Base-by-base conservation (phyloP, 331 rosid genomes). In the Rosa hybrid region DNA sequence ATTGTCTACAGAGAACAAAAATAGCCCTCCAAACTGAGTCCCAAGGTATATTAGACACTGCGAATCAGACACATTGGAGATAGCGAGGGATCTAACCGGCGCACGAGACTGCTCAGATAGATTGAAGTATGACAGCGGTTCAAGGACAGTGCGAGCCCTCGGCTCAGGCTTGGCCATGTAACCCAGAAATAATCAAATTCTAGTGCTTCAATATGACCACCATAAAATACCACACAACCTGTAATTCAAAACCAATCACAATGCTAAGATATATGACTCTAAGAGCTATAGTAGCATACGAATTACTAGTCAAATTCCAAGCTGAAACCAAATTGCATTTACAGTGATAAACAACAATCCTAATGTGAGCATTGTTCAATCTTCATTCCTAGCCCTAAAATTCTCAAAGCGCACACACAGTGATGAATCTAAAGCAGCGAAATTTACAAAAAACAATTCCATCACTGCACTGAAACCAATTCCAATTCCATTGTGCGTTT, bases 111-210 rank as follows among this genome's bases (percentile, higher is more conserved):
- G 87, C 38, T 78, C 76, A 53, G 90, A 85, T 71, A 92, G 80
- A 70, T 91, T 92, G 73, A 86, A 90, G 71, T 90, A 88, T 17
- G 92, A 86, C 75, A 86, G 79, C n/a, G 92, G 96, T 78, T 93
- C 97, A 25, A 95, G 80, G 51, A 95, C 96, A 59, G 87, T 87
- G 60, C 97, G 93, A 84, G 78, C 83, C 75, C 86, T 83, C 54
- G 81, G 49, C 76, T 94, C 90, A 27, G 81, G 41, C 85, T 88
- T 87, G 2, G 89, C 88, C 96, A 92, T 91, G 63, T 34, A 34
- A 20, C 21, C 64, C 13, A 9, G 5, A 23, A 12, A 9, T 46
- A 17, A 68, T 49, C 60, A 65, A 64, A n/a, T 0, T 45, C 74
- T 77, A 65, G 4, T 48, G 16, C 14, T 49, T 13, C n/a, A 8